phyloP scores from a whole-genome alignment of 2,329 filamentous ascomycete species.

The Aphanoascus verrucosus region DNA sequence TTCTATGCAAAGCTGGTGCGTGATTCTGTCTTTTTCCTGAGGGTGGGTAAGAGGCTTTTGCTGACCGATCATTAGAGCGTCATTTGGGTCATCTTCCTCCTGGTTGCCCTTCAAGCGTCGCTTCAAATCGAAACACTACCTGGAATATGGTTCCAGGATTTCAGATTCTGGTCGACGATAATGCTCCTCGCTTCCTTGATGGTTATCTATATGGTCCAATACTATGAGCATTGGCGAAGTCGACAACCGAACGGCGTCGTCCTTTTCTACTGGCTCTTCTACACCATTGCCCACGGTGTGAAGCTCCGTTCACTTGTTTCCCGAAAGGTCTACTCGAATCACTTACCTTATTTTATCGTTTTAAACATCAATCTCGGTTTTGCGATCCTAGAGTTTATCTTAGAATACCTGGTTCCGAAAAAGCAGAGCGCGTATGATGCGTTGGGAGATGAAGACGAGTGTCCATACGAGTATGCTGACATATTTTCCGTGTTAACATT shows the following conservation, averaged over 20 bases:
- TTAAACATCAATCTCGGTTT: slow-evolving; percentile 64
- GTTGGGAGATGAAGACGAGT: slow-evolving; percentile 55
- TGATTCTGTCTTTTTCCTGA: neutral
- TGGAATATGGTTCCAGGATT: slow-evolving; percentile 64
- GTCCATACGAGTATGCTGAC: slow-evolving; percentile 75
- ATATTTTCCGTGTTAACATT: slow-evolving; percentile 91
- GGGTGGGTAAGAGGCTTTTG: neutral
- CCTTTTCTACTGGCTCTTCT: slow-evolving; percentile 84
- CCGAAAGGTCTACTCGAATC: slow-evolving; percentile 57
- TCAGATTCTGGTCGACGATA: slow-evolving; percentile 73
- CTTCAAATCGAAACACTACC: slow-evolving; percentile 64
- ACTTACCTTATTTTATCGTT: slow-evolving; percentile 63
- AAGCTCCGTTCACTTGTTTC: slow-evolving; percentile 80
- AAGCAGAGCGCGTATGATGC: slow-evolving; percentile 58
- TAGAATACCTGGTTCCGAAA: slow-evolving; percentile 85
- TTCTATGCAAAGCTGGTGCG: slow-evolving; percentile 86
- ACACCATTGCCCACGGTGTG: slow-evolving; percentile 64
- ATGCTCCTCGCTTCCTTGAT: slow-evolving; percentile 60
- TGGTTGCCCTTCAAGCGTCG: slow-evolving; percentile 59
- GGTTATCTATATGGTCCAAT: slow-evolving; percentile 70
- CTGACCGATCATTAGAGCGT: slow-evolving; percentile 39
- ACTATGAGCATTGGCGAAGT: slow-evolving; percentile 72
- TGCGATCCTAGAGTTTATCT: slow-evolving; percentile 56
- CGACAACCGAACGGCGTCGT: slow-evolving; percentile 79
- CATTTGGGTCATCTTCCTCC: slow-evolving; percentile 56